Conservation (phyloP, 2,329 filamentous ascomycete genomes). For the Apiospora hydei region DNA sequence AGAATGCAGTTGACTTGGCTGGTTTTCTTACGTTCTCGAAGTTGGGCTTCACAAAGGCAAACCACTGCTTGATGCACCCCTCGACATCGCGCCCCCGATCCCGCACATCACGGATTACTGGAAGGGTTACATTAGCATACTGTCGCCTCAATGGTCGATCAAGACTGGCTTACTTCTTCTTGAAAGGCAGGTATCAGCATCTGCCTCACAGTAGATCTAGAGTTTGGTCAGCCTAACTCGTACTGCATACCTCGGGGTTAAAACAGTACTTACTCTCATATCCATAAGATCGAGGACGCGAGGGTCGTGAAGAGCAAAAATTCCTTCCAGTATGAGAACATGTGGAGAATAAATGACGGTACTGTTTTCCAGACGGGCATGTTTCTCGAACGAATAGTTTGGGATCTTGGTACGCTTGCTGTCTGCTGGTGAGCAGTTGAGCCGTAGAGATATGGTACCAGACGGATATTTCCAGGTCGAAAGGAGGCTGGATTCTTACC, state of each 20-base stretch:
- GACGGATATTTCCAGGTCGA: conserved; percentile 22
- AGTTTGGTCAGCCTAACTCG: conserved; percentile 26
- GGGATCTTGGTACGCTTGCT: conserved; percentile 91
- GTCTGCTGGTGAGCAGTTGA: conserved; percentile 23
- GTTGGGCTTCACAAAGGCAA: conserved; percentile 93
- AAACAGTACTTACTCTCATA: conserved; percentile 69
- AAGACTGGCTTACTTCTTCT: conserved; percentile 70
- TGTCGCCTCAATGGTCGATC: not conserved
- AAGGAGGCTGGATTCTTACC: conserved; percentile 62
- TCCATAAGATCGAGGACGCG: conserved; percentile 87
- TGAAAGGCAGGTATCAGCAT: conserved; percentile 91
- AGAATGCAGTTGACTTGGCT: not conserved
- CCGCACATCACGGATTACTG: conserved; percentile 82
- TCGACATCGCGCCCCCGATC: conserved; percentile 91
- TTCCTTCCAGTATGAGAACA: conserved; percentile 93
- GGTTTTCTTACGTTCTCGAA: conserved; percentile 71
- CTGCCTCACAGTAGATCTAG: conserved; percentile 94
- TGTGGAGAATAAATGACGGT: conserved; percentile 96
- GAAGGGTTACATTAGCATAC: not conserved
- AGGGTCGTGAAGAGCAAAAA: conserved; percentile 90
- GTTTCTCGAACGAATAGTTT: conserved; percentile 93
- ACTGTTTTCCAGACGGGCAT: conserved; percentile 73
- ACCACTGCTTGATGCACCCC: conserved; percentile 98
- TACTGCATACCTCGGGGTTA: not conserved
- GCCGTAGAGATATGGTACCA: not conserved